A percentile compares a stretch with the other conserved stretches of the same genome.
Conservation (phyloP, 192 early-diverging fungal species). For the Podila epicladia region DNA sequence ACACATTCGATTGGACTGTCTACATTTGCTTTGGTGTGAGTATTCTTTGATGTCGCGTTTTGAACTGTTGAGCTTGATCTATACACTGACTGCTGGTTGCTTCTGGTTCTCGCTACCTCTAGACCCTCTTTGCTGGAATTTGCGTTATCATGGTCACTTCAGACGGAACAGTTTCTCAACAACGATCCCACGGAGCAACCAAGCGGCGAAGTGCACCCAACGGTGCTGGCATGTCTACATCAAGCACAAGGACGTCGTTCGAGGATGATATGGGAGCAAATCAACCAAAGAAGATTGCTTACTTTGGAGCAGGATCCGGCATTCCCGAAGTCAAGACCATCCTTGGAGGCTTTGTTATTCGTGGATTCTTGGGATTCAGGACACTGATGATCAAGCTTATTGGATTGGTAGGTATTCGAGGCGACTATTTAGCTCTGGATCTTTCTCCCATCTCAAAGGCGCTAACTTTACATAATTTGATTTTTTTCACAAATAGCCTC, state of each 20-base stretch:
- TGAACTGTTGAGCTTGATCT: too few species aligned
- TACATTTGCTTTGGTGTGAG: conserved; percentile 54
- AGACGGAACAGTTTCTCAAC: conserved; percentile 46
- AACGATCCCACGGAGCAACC: conserved; percentile 40
- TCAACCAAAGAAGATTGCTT: conserved; percentile 48
- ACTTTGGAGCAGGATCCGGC: conserved; percentile 80
- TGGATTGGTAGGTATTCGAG: conserved; percentile 74
- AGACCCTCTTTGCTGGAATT: conserved; percentile 43
- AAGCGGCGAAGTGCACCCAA: conserved; percentile 29
- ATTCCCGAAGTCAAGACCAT: conserved; percentile 97
- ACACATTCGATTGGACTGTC: conserved; percentile 53
- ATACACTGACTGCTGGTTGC: neutral
- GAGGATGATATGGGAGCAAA: conserved; percentile 13
- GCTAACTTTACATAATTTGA: too few species aligned
- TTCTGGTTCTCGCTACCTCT: neutral
- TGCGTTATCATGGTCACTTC: conserved; percentile 50
- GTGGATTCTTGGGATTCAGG: conserved; percentile 90
- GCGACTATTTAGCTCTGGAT: too few species aligned
- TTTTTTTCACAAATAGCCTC: conserved; percentile 54
- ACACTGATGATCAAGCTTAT: conserved; percentile 94
- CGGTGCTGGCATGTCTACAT: conserved; percentile 57
- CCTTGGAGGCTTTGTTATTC: conserved; percentile 92
- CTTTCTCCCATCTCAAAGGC: too few species aligned
- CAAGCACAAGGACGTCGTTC: conserved; percentile 59
- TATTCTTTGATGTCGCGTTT: neutral